Base-by-base conservation (phyloP, 345 rosid species). In the Jatropha curcas region DNA sequence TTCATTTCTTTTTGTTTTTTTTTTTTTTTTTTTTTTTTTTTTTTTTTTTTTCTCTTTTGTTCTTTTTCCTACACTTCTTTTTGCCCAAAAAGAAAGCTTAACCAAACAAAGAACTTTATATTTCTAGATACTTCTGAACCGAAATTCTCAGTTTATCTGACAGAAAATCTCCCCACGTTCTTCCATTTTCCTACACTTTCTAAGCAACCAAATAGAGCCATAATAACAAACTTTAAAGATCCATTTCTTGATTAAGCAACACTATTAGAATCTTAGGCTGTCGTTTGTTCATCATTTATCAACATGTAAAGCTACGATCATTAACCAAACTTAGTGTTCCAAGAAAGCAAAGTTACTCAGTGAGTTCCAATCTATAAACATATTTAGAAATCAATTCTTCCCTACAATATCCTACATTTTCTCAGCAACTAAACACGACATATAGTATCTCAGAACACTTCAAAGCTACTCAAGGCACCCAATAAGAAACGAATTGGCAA, bases 381-480 rank as follows among this genome's bases (percentile, higher is more conserved):
- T 14, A 16, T 60, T 16, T 16, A 33, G 7, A 31, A 60, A 17
- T 24, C 64, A 17, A 17, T 48, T 16, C 53, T 48, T 48, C 17
- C 53, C 3, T 48, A 16, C 2, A 14, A 20, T 67, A 39, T 31
- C n/a, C 34, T 12, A 7, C 55, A 59, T 28, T 43, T 60, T 24
- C 56, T 68, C 72, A 69, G 64, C 68, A 75, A 55, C 50, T 57
- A 76, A 82, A 70, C 78, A 65, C 12, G 48, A n/a, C n/a, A 17
- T 34, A 51, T 0, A 67, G 45, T 11, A 28, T 12, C 17, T 5
- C 12, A 37, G 41, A 6, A 48, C n/a, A 48, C n/a, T 48, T 48
- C 53, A 4, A 41, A 72, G 50, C 17, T 24, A 28, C 45, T 35
- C 16, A 35, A 33, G 68, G 51, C 13, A 65, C 4, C n/a, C 39